Base-by-base conservation (phyloP, 2,329 filamentous ascomycete species). In the Elsinoe australis region DNA sequence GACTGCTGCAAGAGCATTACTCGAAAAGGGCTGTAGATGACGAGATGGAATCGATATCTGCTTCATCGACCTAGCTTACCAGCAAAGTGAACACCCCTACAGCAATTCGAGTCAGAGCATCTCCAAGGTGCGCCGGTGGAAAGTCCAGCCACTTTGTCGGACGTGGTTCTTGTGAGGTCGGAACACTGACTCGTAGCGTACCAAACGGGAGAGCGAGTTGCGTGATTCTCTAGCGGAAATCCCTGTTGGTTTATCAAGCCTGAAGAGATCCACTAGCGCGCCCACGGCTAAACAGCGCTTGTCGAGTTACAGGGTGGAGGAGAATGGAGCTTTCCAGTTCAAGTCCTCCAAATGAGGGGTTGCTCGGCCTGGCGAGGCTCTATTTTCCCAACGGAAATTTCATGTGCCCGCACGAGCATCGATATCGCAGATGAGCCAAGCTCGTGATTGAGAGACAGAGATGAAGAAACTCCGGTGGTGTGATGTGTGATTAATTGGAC, bases 231-330 rank as follows among this genome's bases (percentile, higher is more conserved):
- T 26, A 19, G 35, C 35, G 35, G 36, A 41, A n/a, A n/a, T 41
- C 36, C 36, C 36, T 41, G 36, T 41, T 41, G 36, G 36, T 41
- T 41, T 41, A 41, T 41, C 36, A 41, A 28, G 8, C 8, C 21
- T 26, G 36, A 26, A 9, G 22, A 9, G 36, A 22, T 41, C 10
- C 36, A 41, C 36, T 41, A 41, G 28, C 26, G 21, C 15, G 21
- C 36, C 21, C 12, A 41, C 36, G 21, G 36, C 36, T 41, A 41
- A 41, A 26, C 35, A 19, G 19, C 28, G 14, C 35, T 24, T n/a
- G 28, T 22, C 4, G 19, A 24, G 4, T 39, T 12, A 14, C 35
- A 39, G 28, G 24, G 28, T n/a, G n/a, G n/a, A n/a, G n/a, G 35
- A 26, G 10, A 24, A 19, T 39, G 35, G 35, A n/a, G 19, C 24